Conservation (phyloP, 352 stramenopile genomes). For the Phytopythium sindhum region DNA sequence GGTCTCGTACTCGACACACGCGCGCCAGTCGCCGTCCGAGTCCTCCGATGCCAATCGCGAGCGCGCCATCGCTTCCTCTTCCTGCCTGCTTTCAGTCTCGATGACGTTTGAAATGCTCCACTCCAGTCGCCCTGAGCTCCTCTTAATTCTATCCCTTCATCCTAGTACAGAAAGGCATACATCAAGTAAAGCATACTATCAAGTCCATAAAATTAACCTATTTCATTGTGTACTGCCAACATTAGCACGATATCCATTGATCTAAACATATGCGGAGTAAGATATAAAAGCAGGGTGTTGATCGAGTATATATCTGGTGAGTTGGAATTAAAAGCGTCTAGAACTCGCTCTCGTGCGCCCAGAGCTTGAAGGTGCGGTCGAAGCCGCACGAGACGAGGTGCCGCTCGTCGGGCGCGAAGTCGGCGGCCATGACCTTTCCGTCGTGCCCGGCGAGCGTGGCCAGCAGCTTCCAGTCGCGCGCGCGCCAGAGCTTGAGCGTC, state of each 20-base stretch:
- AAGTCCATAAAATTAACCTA: not conserved
- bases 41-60: slow-evolving; percentile 18
- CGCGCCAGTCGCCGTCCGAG: slow-evolving; percentile 46
- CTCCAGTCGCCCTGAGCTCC: not conserved
- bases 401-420: slow-evolving; percentile 88
- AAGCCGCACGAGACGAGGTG: slow-evolving; percentile 89
- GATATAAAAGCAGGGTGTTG: not conserved
- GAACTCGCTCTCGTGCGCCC: slow-evolving; percentile 89
- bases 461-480: slow-evolving; percentile 92
- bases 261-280: not conserved
- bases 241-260: too few relatives aligned
- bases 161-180: not conserved
- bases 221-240: too few relatives aligned
- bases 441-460: slow-evolving; percentile 90
- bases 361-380: slow-evolving; percentile 92
- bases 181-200: not conserved
- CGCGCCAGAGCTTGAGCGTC: slow-evolving; percentile 92
- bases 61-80: not conserved
- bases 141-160: not conserved
- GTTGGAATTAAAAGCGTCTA: slow-evolving; percentile 13
- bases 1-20: slow-evolving; percentile 52
- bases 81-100: not conserved
- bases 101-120: not conserved
- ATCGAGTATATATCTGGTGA: not conserved
- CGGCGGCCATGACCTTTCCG: slow-evolving; percentile 93